These are phyloP conservation scores for Larix sibirica DNA, from an alignment of 83 land plant species.

Conservation along the genomic window DNA sequence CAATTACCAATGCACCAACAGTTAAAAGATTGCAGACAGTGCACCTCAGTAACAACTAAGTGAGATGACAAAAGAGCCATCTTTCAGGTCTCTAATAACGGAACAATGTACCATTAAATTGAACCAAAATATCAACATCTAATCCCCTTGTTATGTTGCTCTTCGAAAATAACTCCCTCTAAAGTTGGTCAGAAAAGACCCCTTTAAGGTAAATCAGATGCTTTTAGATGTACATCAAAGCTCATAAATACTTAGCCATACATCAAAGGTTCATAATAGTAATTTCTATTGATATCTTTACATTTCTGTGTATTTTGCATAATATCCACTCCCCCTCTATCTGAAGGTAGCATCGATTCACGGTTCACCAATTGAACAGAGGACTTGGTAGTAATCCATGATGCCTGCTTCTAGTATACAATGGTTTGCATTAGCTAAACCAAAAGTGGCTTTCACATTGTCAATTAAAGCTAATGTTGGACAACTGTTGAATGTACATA, in stretches of 20 bases:
- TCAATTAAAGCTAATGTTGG: neutral
- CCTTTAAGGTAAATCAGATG: neutral
- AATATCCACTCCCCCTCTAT: neutral
- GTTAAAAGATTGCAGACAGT: neutral
- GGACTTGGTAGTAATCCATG: neutral
- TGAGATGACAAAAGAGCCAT: neutral
- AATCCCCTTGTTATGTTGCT: neutral
- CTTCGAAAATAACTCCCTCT: neutral
- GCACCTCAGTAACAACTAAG: neutral
- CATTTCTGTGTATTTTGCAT: neutral
- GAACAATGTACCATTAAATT: neutral
- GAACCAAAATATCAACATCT: neutral
- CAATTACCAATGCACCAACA: neutral
- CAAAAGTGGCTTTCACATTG: conserved; percentile 2
- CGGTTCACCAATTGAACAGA: neutral
- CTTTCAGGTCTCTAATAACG: neutral
- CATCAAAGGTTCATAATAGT: neutral
- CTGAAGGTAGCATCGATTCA: neutral
- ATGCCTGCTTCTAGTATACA: conserved; percentile 8
- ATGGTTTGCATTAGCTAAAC: conserved; percentile 16
- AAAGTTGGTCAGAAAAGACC: neutral
- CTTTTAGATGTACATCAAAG: neutral
- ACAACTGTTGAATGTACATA: neutral
- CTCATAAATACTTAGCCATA: too few relatives aligned
- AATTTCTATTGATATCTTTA: neutral